Evolutionary conservation across 2,329 filamentous ascomycete species (phyloP).

Genomic region (Neurospora sp.): DNA sequence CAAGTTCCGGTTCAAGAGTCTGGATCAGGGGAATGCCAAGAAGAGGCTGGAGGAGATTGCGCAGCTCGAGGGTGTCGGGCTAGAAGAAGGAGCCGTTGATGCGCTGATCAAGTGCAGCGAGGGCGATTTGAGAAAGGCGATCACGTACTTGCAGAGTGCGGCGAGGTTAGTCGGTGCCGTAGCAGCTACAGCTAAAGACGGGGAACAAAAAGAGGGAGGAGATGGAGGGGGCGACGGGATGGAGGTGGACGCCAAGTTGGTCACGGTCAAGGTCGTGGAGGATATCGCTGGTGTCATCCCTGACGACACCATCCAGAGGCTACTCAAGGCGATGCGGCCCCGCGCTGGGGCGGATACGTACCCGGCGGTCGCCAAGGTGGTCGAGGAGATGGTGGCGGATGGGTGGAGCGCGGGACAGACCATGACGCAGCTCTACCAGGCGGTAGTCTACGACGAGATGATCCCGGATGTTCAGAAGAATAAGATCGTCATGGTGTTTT

Average conservation of each 20-base stretch:
- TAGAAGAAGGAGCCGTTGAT: constrained; percentile 73
- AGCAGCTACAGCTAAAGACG: constrained; percentile 37
- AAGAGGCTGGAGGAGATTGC: constrained; percentile 77
- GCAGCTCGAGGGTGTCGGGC: constrained; percentile 58
- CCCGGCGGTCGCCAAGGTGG: constrained; percentile 62
- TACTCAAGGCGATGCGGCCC: constrained; percentile 70
- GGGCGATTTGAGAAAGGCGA: constrained; percentile 90
- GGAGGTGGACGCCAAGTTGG: constrained; percentile 46
- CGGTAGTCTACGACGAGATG: constrained; percentile 72
- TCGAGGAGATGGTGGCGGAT: constrained; percentile 88
- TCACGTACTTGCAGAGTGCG: constrained; percentile 93
- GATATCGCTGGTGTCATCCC: constrained; percentile 97
- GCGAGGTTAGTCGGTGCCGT: constrained; percentile 75
- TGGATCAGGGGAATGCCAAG: constrained; percentile 78
- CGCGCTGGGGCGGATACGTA: constrained; percentile 56
- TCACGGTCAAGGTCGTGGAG: constrained; percentile 74
- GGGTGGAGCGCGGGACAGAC: constrained; percentile 94
- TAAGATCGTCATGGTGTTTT: constrained; percentile 79
- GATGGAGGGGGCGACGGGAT: constrained; percentile 49
- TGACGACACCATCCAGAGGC: constrained; percentile 54
- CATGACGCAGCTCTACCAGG: constrained; percentile 67
- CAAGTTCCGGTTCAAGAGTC: constrained; percentile 95
- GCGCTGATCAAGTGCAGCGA: constrained; percentile 81
- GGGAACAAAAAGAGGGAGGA: constrained; percentile 39
- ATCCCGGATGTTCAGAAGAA: constrained; percentile 83